Conservation (phyloP, 495 filamentous ascomycete genomes). For the Hypoxylon fragiforme region DNA sequence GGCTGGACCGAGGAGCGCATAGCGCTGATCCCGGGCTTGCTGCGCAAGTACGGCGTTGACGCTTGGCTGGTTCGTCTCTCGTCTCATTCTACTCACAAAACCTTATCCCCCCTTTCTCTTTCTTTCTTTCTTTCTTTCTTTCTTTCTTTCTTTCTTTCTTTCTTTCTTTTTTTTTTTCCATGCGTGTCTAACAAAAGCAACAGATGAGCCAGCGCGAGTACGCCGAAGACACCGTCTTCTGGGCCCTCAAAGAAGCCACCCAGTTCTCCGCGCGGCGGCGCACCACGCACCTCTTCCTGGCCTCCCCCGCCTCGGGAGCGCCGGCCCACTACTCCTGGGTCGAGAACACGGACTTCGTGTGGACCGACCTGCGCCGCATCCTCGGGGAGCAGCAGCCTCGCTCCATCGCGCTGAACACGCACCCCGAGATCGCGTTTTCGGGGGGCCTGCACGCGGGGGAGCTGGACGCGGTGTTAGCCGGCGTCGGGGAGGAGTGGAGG, state of each 20-base stretch:
- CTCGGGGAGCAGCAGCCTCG: constrained; percentile 37
- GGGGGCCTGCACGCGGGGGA: constrained; percentile 52
- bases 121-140: no score
- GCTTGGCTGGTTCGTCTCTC: constrained; percentile 49
- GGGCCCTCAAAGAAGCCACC: constrained; percentile 47
- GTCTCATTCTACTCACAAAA: background rate
- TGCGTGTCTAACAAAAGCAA: background rate
- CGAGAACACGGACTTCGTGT: constrained; percentile 48
- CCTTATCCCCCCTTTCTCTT: no score
- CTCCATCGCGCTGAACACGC: constrained; percentile 47
- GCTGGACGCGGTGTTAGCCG: constrained; percentile 34
- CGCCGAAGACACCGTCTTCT: constrained; percentile 54
- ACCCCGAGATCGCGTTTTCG: constrained; percentile 46
- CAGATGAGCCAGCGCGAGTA: constrained; percentile 55
- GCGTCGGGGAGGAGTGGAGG: constrained; percentile 42
- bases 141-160: no score
- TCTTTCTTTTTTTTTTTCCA: background rate
- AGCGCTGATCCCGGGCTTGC: constrained; percentile 41
- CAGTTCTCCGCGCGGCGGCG: constrained; percentile 52
- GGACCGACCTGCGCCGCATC: constrained; percentile 38
- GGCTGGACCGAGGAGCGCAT: constrained; percentile 46
- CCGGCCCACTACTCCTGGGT: constrained; percentile 42
- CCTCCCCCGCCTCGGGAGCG: constrained; percentile 30
- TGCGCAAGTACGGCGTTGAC: constrained; percentile 49
- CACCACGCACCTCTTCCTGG: constrained; percentile 49